These are phyloP conservation scores for Diaporthe citrichinensis DNA, from an alignment of 2,329 filamentous ascomycete genomes.

Conservation along the genomic window DNA sequence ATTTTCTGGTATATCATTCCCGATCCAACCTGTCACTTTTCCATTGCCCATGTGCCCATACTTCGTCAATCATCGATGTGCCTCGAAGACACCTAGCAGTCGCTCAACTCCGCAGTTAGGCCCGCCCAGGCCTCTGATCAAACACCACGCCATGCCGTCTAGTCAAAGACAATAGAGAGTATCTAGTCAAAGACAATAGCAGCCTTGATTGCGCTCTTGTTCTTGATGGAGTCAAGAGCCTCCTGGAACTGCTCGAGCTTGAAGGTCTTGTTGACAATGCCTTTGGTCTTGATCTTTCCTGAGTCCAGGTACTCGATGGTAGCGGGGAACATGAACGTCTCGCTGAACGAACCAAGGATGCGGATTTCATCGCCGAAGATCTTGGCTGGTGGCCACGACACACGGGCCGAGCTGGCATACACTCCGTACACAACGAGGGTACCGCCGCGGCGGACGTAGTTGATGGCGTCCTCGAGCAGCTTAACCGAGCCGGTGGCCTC, in stretches of 20 bases:
- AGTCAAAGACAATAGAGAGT: slow-evolving; percentile 75
- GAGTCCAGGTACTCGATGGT: slow-evolving; percentile 68
- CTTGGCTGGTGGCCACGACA: slow-evolving; percentile 79
- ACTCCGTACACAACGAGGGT: slow-evolving; percentile 66
- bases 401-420: slow-evolving; percentile 73
- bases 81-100: neutral
- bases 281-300: slow-evolving; percentile 73
- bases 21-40: neutral
- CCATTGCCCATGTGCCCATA: slow-evolving; percentile 4
- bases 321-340: slow-evolving; percentile 78
- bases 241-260: slow-evolving; percentile 81
- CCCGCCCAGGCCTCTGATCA: neutral
- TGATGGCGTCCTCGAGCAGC: slow-evolving; percentile 78
- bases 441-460: slow-evolving; percentile 79
- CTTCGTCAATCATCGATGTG: slow-evolving; percentile 1
- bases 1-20: slow-evolving; percentile 23
- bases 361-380: slow-evolving; percentile 80
- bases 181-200: slow-evolving; percentile 75
- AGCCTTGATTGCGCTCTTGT: slow-evolving; percentile 82
- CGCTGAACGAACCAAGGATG: slow-evolving; percentile 80
- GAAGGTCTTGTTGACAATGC: slow-evolving; percentile 81
- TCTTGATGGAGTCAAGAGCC: slow-evolving; percentile 78
- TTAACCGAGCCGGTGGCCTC: slow-evolving; percentile 79
- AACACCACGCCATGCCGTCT: slow-evolving; percentile 44
- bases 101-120: slow-evolving; percentile 4